Percentiles rank a stretch among this genome's conserved stretches.
These are phyloP conservation scores for Tetrastigma voinierianum DNA, from an alignment of 164 flowering plant genomes.

Conservation along the genomic window DNA sequence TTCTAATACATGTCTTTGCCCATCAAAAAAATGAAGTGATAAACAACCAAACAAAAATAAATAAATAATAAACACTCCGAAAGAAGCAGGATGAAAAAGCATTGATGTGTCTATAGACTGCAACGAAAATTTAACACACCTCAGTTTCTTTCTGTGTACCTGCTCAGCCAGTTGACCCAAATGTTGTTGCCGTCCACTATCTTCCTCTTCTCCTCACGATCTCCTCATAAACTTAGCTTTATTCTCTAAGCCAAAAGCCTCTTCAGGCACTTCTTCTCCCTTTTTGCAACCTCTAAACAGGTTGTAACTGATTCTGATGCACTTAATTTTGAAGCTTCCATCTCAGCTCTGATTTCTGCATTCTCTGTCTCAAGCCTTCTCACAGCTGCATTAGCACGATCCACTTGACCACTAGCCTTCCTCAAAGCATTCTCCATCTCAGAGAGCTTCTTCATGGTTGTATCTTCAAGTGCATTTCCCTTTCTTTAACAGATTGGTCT, in stretches of 20 bases:
- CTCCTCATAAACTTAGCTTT: slow-evolving; percentile 82
- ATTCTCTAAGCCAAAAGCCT: slow-evolving; percentile 85
- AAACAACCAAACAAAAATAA: no score
- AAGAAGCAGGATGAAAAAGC: neutral
- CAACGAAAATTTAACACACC: slow-evolving; percentile 38
- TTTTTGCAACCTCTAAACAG: slow-evolving; percentile 79
- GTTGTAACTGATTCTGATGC: slow-evolving; percentile 79
- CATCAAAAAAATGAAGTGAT: no score
- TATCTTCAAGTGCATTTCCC: slow-evolving; percentile 85
- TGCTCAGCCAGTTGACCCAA: slow-evolving; percentile 44
- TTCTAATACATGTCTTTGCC: no score
- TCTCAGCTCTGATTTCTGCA: slow-evolving; percentile 96
- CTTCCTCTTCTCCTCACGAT: slow-evolving; percentile 68
- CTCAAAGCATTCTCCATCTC: slow-evolving; percentile 94
- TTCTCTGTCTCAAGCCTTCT: slow-evolving; percentile 86
- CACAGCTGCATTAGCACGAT: slow-evolving; percentile 88
- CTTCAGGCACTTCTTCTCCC: slow-evolving; percentile 86
- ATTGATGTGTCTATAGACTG: neutral
- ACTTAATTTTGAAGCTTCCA: slow-evolving; percentile 96
- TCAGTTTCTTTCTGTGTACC: slow-evolving; percentile 69
- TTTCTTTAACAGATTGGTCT: slow-evolving; percentile 77
- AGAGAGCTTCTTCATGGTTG: slow-evolving; percentile 81
- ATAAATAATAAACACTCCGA: no score
- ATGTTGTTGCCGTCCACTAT: slow-evolving; percentile 51
- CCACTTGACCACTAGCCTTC: slow-evolving; percentile 89